Conservation (phyloP, 2,329 filamentous ascomycete species). For the Fusarium subtropicale region DNA sequence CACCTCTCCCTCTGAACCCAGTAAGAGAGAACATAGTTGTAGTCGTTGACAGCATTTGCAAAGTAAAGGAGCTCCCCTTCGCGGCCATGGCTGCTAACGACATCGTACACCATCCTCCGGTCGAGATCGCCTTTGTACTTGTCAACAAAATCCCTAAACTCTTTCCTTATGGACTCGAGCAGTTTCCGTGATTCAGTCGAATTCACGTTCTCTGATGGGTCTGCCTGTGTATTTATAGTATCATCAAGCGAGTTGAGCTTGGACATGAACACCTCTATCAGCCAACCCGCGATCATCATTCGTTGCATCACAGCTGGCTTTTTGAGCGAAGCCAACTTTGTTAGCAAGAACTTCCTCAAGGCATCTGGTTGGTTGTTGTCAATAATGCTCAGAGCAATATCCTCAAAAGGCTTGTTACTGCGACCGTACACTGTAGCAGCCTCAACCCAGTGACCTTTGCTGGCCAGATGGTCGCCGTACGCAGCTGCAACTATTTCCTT, state of each 20-base stretch:
- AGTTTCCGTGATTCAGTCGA: constrained; percentile 78
- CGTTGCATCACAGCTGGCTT: constrained; percentile 91
- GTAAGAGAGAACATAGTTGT: constrained; percentile 94
- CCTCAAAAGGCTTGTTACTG: constrained; percentile 96
- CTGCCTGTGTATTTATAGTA: constrained; percentile 88
- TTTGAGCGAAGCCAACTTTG: constrained; percentile 84
- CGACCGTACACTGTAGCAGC: constrained; percentile 92
- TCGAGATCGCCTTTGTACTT: constrained; percentile 91
- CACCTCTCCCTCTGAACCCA: constrained; percentile 97
- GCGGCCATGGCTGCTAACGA: constrained; percentile 93
- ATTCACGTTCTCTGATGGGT: constrained; percentile 78
- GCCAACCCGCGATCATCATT: constrained; percentile 94
- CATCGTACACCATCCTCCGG: constrained; percentile 91
- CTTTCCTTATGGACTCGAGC: constrained; percentile 75
- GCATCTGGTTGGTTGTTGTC: constrained; percentile 92
- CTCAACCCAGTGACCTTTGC: constrained; percentile 83
- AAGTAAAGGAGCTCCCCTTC: constrained; percentile 94
- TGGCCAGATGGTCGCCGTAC: constrained; percentile 88
- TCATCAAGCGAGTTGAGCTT: constrained; percentile 96
- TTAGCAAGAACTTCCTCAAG: constrained; percentile 86
- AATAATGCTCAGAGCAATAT: constrained; percentile 91
- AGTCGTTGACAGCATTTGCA: constrained; percentile 88
- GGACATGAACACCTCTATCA: constrained; percentile 96
- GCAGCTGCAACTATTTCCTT: constrained; percentile 92
- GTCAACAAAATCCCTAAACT: constrained; percentile 89